Percentiles rank a stretch among this genome's conserved stretches.
phyloP scores from a whole-genome alignment of 2,329 filamentous ascomycete genomes.

The Scleromitrula shiraiana region DNA sequence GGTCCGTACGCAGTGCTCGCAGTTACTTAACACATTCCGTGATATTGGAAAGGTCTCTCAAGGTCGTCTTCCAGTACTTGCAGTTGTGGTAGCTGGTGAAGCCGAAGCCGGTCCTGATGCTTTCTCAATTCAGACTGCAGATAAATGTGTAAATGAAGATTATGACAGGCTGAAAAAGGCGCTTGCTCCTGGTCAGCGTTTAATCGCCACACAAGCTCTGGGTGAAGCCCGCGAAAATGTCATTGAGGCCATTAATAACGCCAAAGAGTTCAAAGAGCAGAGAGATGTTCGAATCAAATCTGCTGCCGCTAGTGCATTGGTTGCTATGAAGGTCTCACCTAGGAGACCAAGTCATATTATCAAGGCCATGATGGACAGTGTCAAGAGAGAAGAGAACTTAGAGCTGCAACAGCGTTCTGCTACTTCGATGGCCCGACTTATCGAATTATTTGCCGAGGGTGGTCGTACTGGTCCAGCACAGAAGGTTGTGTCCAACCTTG shows the following conservation, averaged over 20 bases:
- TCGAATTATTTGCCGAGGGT: conserved; percentile 76
- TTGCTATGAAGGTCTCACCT: conserved; percentile 78
- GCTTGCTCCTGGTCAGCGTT: conserved; percentile 79
- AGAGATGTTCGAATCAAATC: conserved; percentile 82
- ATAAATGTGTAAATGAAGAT: conserved; percentile 78
- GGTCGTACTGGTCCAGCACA: conserved; percentile 81
- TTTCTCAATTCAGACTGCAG: conserved; percentile 80
- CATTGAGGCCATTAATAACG: conserved; percentile 67
- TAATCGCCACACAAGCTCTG: conserved; percentile 74
- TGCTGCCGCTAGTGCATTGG: conserved; percentile 76
- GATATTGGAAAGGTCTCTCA: conserved; percentile 78
- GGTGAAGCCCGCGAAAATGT: conserved; percentile 68
- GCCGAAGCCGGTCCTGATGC: conserved; percentile 84
- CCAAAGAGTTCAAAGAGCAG: conserved; percentile 67
- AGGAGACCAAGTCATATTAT: conserved; percentile 92
- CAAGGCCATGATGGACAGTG: conserved; percentile 96
- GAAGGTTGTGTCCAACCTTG: conserved; percentile 90
- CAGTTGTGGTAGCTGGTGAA: conserved; percentile 90
- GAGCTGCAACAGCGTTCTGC: conserved; percentile 84
- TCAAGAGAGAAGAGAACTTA: conserved; percentile 88
- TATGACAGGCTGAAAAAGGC: conserved; percentile 82
- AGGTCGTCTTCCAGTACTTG: conserved; percentile 67
- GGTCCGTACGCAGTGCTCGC: conserved; percentile 83
- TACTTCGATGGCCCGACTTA: conserved; percentile 71
- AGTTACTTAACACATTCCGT: conserved; percentile 82